A percentile compares a stretch with the other conserved stretches of the same genome.
Evolutionary conservation across 1,284 basidiomycete genomes (phyloP).

Genomic region (Volvariella surrecta): DNA sequence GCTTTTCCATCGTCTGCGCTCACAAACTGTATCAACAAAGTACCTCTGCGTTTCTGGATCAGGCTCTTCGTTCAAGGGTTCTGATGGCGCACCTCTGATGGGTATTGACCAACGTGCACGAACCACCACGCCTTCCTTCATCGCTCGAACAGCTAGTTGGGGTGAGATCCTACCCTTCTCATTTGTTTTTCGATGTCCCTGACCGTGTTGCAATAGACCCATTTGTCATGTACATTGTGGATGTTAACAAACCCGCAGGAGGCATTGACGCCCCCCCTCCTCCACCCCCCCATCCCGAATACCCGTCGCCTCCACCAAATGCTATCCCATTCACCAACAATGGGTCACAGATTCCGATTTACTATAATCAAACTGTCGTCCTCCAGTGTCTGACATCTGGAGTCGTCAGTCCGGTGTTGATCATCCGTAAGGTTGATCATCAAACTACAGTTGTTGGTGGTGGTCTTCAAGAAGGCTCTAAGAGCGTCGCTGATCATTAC

Average conservation of each 20-base stretch:
- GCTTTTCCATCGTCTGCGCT: slow-evolving; percentile 88
- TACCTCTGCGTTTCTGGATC: slow-evolving; percentile 93
- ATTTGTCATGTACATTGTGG: slow-evolving; percentile 93
- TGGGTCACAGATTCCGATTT: slow-evolving; percentile 76
- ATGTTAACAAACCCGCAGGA: slow-evolving; percentile 72
- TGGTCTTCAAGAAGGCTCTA: slow-evolving; percentile 72
- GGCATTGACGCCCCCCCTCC: slow-evolving; percentile 70
- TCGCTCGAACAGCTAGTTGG: slow-evolving; percentile 80
- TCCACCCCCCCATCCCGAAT: slow-evolving; percentile 73
- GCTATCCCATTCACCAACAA: slow-evolving; percentile 77
- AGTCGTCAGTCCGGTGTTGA: slow-evolving; percentile 85
- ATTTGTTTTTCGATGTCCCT: not conserved
- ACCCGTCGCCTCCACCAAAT: slow-evolving; percentile 84
- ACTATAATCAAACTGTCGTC: slow-evolving; percentile 95
- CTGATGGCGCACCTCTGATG: slow-evolving; percentile 79
- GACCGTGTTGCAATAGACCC: slow-evolving; percentile 47
- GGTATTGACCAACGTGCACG: slow-evolving; percentile 70
- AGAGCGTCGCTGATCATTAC: slow-evolving; percentile 75
- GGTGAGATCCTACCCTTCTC: slow-evolving; percentile 35
- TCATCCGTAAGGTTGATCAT: slow-evolving; percentile 91
- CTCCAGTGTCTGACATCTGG: slow-evolving; percentile 92
- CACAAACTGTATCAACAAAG: slow-evolving; percentile 91
- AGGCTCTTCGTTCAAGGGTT: slow-evolving; percentile 82
- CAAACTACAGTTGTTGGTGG: slow-evolving; percentile 87
- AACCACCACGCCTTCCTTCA: slow-evolving; percentile 72